Conservation (phyloP, 768 basidiomycete species). For the Lactarius quietus region DNA sequence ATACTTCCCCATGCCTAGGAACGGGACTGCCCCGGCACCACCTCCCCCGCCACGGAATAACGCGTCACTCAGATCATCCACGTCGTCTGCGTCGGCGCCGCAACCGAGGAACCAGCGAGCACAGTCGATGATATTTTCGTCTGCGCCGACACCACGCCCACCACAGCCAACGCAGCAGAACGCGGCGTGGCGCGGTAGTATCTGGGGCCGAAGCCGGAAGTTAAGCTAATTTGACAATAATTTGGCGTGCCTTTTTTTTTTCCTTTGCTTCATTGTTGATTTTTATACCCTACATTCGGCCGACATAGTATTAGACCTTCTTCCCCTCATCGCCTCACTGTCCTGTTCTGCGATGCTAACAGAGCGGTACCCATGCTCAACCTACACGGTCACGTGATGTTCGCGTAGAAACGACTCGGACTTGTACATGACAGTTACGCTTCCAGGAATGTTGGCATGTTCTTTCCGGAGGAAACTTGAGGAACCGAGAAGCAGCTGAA, state of each 20-base stretch:
- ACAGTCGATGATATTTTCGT: neutral
- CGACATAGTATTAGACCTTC: no score
- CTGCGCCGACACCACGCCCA: neutral
- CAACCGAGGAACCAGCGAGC: neutral
- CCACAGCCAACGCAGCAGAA: neutral
- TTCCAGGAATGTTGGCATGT: neutral
- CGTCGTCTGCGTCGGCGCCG: neutral
- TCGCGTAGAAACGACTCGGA: neutral
- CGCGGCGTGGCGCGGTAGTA: neutral
- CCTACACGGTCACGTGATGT: neutral
- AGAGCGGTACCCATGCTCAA: neutral
- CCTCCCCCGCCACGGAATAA: neutral
- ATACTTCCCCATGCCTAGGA: neutral
- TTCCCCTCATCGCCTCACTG: no score
- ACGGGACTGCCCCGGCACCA: neutral
- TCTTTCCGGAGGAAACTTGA: no score
- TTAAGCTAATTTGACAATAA: neutral
- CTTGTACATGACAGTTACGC: neutral
- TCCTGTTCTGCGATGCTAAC: no score
- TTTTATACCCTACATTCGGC: neutral
- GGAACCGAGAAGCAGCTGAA: neutral
- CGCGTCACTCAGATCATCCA: neutral
- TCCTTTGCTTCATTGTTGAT: neutral
- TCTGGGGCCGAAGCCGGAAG: constrained; percentile 14
- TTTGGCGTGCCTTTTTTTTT: neutral